Evolutionary conservation across 1,139 yeast genomes (phyloP), one percentile per base, ranked within the genome.

Genomic region (Hyphopichia fennica): DNA sequence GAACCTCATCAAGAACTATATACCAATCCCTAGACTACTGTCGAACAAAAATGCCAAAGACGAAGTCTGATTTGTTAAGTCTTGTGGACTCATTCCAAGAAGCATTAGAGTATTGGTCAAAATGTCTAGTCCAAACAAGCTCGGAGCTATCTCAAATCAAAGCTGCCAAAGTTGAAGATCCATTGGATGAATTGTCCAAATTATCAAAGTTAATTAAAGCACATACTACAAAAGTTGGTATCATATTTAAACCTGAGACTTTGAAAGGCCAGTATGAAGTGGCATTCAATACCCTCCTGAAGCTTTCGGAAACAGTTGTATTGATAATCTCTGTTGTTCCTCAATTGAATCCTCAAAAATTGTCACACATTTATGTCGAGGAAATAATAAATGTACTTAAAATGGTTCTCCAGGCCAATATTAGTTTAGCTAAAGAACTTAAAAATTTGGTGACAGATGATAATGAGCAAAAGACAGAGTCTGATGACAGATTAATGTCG

Each of bases 201-300:
- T 60, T 85, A 13, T 61, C 80, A 28, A 70, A 76, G 44, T 65
- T 88, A 35, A 69, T 84, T n/a, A 81, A 75, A 59, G 93, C 96
- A 1, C 91, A 87, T 58, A 72, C 85, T 2, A 87, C 96, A 3
- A 87, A 87, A 59, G 70, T 86, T 3, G 96, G 95, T 5, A 80
- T 88, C 33, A 77, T 88, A 1, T 84, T 82, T 62, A 80, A 82
- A 51, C 87, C 90, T 1, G 81, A 81, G 6, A 75, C 59, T 38
- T 50, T 72, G 35, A 70, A 46, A 48, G 62, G 54, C 44, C 75
- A 49, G 53, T 65, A 37, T 4, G 69, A 63, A 14, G 80, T 88
- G 0, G 84, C 86, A 1, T 72, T 63, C 48, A 67, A 65, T 23
- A 82, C 86, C 30, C 50, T 83, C 10, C 76, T 72, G 45, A 77